A percentile compares a stretch with the other conserved stretches of the same genome.
phyloP scores from a whole-genome alignment of 2,329 filamentous ascomycete species.

The Lasiodiplodia theobromae region DNA sequence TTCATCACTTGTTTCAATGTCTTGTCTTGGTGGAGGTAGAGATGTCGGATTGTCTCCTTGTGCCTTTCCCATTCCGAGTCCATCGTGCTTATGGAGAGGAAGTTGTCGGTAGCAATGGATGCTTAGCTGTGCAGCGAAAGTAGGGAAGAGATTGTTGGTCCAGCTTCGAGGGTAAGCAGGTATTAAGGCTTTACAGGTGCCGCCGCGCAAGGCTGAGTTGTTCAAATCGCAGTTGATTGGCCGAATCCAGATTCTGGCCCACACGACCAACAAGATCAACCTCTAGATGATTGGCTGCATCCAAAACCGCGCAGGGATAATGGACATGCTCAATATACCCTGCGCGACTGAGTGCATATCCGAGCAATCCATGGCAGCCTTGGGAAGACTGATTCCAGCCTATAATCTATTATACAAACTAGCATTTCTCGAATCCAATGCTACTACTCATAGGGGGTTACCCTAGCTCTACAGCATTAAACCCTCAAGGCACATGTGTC shows the following conservation, averaged over 20 bases:
- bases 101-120: neutral
- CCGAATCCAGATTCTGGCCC: neutral
- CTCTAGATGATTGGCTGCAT: neutral
- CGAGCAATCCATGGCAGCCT: neutral
- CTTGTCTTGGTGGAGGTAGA: constrained; percentile 25
- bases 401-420: neutral
- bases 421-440: neutral
- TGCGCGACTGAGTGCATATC: neutral
- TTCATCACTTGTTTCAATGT: constrained; percentile 12
- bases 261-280: neutral
- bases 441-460: neutral
- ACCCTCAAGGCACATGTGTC: constrained; percentile 2
- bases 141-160: too few species aligned
- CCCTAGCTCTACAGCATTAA: neutral
- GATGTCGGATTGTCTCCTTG: constrained; percentile 35
- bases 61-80: constrained; percentile 34
- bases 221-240: neutral
- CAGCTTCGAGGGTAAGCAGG: neutral
- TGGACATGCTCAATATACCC: neutral
- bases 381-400: neutral
- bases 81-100: neutral
- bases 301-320: neutral
- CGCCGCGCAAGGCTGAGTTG: neutral
- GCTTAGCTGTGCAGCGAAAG: neutral
- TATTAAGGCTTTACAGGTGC: neutral